Percentiles rank a stretch among this genome's conserved stretches.
Conservation (phyloP, 768 basidiomycete genomes). For the Tylopilus sp. region DNA sequence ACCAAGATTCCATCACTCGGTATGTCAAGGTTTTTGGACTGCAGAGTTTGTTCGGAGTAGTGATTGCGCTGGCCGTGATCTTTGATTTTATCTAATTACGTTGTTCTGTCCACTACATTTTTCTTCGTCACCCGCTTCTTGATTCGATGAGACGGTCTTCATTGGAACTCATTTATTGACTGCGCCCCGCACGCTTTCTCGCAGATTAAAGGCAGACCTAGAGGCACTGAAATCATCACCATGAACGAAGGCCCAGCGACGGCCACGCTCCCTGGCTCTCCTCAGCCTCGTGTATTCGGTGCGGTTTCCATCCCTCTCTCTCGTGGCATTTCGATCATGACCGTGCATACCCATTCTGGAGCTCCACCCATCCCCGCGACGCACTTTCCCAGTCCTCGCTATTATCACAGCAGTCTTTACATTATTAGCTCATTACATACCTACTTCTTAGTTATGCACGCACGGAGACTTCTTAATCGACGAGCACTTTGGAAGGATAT, state of each 20-base stretch:
- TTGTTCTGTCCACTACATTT: slow-evolving; percentile 20
- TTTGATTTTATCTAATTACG: slow-evolving; percentile 47
- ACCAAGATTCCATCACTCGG: slow-evolving; percentile 70
- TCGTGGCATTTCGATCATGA: slow-evolving; percentile 17
- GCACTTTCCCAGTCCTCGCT: not conserved
- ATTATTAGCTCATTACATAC: slow-evolving; percentile 28
- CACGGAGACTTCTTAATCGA: slow-evolving; percentile 18
- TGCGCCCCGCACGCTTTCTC: slow-evolving; percentile 24
- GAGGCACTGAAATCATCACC: slow-evolving; percentile 41
- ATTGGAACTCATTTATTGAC: slow-evolving; percentile 39
- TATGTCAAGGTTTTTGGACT: slow-evolving; percentile 63
- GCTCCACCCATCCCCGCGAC: not conserved
- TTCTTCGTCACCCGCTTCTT: slow-evolving; percentile 14
- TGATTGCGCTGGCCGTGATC: slow-evolving; percentile 52
- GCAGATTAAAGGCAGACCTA: slow-evolving; percentile 69
- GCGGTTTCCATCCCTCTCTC: slow-evolving; percentile 24
- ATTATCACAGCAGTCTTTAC: slow-evolving; percentile 17
- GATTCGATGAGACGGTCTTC: slow-evolving; percentile 8
- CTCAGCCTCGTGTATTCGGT: slow-evolving; percentile 36
- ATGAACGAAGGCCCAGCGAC: slow-evolving; percentile 19
- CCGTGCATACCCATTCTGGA: slow-evolving; percentile 16
- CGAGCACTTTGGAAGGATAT: slow-evolving; percentile 22
- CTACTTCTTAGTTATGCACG: slow-evolving; percentile 22
- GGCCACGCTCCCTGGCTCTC: slow-evolving; percentile 4
- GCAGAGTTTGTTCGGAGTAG: slow-evolving; percentile 52